These are phyloP conservation scores for Nelumbo lutea DNA, from an alignment of 164 flowering plant genomes.

Conservation along the genomic window DNA sequence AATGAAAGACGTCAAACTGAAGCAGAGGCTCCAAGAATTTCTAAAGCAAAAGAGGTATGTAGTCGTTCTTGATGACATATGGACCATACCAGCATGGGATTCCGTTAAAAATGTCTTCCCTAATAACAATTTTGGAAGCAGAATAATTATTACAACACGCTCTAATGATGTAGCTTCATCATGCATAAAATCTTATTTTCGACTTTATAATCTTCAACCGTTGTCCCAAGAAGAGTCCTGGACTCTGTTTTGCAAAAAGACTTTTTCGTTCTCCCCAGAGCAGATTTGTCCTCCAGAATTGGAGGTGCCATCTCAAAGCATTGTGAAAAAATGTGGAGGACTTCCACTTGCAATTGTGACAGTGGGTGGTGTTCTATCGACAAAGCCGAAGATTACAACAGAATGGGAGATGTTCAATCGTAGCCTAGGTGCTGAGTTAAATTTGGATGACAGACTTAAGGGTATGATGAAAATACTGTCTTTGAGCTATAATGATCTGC, in stretches of 20 bases:
- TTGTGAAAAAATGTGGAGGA: slow-evolving; percentile 22
- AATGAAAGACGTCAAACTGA: not conserved
- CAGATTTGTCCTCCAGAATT: slow-evolving; percentile 18
- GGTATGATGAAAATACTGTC: not conserved
- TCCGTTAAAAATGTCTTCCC: slow-evolving; percentile 15
- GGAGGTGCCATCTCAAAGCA: slow-evolving; percentile 3
- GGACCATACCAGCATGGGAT: slow-evolving; percentile 20
- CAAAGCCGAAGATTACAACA: not conserved
- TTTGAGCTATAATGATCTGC: not conserved
- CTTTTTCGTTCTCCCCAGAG: not conserved
- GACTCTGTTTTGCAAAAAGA: slow-evolving; percentile 11
- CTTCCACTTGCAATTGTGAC: slow-evolving; percentile 28
- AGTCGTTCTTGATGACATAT: slow-evolving; percentile 23
- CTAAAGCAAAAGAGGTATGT: slow-evolving; percentile 13
- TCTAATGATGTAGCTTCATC: slow-evolving; percentile 7
- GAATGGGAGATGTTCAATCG: not conserved
- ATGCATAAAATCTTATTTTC: not conserved
- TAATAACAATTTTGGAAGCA: slow-evolving; percentile 10
- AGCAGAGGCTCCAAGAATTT: slow-evolving; percentile 1
- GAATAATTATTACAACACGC: slow-evolving; percentile 25
- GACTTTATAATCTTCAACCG: not conserved
- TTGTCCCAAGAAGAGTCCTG: slow-evolving; percentile 1
- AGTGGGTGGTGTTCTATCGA: not conserved
- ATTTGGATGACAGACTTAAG: not conserved
- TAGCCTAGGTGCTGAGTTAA: not conserved